Evolutionary conservation across 805 yeast species (phyloP).

Genomic region (Metschnikowia baotianmanensis): DNA sequence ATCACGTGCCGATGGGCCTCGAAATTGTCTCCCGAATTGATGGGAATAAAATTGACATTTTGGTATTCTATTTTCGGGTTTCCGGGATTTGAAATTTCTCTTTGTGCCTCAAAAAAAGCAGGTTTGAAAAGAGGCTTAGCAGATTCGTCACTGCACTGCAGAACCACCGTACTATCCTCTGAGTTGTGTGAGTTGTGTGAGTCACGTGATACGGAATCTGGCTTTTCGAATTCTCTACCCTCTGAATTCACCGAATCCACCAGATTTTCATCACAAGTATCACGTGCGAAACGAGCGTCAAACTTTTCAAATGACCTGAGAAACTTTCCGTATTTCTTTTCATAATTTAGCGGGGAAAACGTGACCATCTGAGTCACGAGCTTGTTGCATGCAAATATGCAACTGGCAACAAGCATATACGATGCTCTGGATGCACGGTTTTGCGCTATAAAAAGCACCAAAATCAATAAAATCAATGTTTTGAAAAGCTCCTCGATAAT

Average conservation of each 20-base stretch:
- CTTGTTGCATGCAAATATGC: conserved; percentile 12
- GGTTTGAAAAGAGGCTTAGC: conserved; percentile 14
- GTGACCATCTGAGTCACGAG: conserved; percentile 8
- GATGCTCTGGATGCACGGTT: not conserved
- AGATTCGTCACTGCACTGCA: conserved; percentile 7
- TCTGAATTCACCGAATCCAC: too few species aligned
- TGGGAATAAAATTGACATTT: not conserved
- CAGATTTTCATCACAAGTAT: too few species aligned
- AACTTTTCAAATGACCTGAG: conserved; percentile 6
- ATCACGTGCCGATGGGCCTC: too few species aligned
- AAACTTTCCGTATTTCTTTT: conserved; percentile 9
- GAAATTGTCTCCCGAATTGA: too few species aligned
- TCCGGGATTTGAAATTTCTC: too few species aligned
- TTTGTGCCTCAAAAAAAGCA: conserved; percentile 10
- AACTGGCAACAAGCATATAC: conserved; percentile 9
- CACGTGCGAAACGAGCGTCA: not conserved
- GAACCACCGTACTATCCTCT: conserved; percentile 1
- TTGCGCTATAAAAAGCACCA: conserved; percentile 1
- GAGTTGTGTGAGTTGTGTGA: too few species aligned
- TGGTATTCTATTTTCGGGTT: too few species aligned
- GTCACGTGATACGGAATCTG: not conserved
- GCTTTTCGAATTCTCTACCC: too few species aligned
- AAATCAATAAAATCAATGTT: conserved; percentile 2
- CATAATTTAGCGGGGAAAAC: conserved; percentile 15
- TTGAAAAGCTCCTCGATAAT: conserved; percentile 12